Evolutionary conservation across 176 grass and related monocot species (phyloP).

Genomic region (Secale cereale): DNA sequence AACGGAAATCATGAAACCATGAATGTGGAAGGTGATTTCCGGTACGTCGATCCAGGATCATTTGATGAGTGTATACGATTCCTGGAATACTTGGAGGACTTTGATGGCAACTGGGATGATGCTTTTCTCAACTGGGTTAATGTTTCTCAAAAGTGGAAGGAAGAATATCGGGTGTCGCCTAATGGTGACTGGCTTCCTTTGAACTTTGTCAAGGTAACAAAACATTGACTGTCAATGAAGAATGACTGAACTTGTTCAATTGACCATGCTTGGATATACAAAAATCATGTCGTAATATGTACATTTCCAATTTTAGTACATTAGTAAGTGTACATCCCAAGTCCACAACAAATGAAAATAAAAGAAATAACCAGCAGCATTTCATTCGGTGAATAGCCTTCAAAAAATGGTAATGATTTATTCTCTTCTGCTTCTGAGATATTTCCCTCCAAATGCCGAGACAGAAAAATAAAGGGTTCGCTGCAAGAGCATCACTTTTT

Average conservation of each 20-base stretch:
- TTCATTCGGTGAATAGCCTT: background rate
- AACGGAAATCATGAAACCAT: conserved; percentile 98
- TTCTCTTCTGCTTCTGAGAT: conserved; percentile 39
- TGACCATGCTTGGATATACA: background rate
- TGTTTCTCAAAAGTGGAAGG: conserved; percentile 50
- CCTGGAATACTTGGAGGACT: conserved; percentile 75
- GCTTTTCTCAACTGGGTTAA: conserved; percentile 82
- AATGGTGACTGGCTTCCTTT: conserved; percentile 52
- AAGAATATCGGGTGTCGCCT: conserved; percentile 21
- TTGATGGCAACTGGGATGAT: conserved; percentile 64
- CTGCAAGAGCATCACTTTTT: conserved; percentile 77
- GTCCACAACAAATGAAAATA: background rate
- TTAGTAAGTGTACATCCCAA: background rate
- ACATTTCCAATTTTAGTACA: background rate
- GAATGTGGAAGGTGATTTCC: conserved; percentile 91
- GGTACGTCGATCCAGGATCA: conserved; percentile 60
- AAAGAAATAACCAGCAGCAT: background rate
- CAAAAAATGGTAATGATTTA: background rate
- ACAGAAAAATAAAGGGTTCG: conserved; percentile 75
- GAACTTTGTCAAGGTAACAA: conserved; percentile 71
- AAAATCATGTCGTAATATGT: background rate
- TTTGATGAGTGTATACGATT: conserved; percentile 88
- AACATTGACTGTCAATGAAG: background rate
- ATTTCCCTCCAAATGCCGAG: conserved; percentile 47
- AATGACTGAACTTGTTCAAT: background rate